Base-by-base conservation (phyloP, 1,284 basidiomycete species). In the Phlebopus sp. region DNA sequence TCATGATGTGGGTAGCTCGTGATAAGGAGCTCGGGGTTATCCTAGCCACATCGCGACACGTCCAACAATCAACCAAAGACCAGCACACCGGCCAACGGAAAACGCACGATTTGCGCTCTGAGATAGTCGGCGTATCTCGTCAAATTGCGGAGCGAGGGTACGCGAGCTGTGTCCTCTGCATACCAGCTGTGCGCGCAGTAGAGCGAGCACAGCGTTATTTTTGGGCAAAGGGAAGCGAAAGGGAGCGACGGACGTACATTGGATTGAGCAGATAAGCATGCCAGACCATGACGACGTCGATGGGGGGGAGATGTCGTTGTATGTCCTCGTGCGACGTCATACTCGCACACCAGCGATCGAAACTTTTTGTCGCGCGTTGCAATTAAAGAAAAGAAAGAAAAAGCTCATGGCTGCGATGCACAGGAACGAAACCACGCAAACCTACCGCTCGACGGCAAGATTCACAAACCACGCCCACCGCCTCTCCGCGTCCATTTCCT, bases 281-380 rank as follows among this genome's bases (percentile, higher is more conserved):
- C 71, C 74, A 75, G 4, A 74, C 70, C 73, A 75, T 73, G 18
- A 71, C 47, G 2, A 76, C 73, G 39, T 75, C 73, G 2, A 74
- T 41, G 3, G 74, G 72, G 2, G 73, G 73, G 19, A 70, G 40
- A 4, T 34, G 37, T 13, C 38, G n/a, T 23, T 54, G 11, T 29
- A 30, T 3, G 2, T 18, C 3, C 5, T 37, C 32, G 2, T 21
- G 32, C 17, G 30, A 2, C 11, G 5, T 18, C 30, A 18, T 4
- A 40, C 44, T 29, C 13, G 5, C 6, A 14, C 58, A 60, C 61
- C 61, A 63, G 4, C 52, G 55, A 2, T 49, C 39, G 35, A 60
- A 58, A 36, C 59, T 59, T n/a, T n/a, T n/a, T n/a, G n/a, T n/a
- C n/a, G n/a, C n/a, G n/a, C n/a, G n/a, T n/a, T n/a, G n/a, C n/a